phyloP scores from a whole-genome alignment of 225 moss, liverwort and hornwort genomes.

The Climacium dendroides region DNA sequence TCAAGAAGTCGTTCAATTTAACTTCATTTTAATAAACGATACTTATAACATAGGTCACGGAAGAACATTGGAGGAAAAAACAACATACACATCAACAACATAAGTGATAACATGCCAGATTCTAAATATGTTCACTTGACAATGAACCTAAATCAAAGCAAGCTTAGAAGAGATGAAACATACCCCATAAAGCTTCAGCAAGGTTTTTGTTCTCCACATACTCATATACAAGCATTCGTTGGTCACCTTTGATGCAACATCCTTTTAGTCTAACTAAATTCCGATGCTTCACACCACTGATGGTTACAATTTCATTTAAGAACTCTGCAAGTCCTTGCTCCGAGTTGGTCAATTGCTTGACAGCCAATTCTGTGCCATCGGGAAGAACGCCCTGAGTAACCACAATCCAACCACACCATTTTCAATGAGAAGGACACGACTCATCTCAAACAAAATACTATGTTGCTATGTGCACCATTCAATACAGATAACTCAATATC shows the following conservation, averaged over 20 bases:
- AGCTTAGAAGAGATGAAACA: background rate
- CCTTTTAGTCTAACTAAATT: slow-evolving; percentile 36
- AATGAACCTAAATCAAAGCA: background rate
- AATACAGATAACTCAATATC: background rate
- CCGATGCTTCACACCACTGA: slow-evolving; percentile 48
- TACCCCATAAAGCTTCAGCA: slow-evolving; percentile 60
- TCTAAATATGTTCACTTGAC: background rate
- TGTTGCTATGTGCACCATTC: background rate
- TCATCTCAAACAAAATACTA: background rate
- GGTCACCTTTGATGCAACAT: slow-evolving; percentile 37
- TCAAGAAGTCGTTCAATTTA: background rate
- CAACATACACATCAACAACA: background rate
- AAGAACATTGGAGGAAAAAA: background rate
- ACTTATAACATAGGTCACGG: background rate
- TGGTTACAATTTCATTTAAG: slow-evolving; percentile 49
- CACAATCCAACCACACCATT: background rate
- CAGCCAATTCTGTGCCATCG: slow-evolving; percentile 33
- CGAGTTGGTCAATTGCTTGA: slow-evolving; percentile 34
- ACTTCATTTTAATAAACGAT: background rate
- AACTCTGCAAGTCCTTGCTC: slow-evolving; percentile 37
- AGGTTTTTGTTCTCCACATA: slow-evolving; percentile 43
- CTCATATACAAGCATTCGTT: slow-evolving; percentile 37
- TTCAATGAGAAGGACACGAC: background rate
- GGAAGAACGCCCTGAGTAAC: slow-evolving; percentile 22
- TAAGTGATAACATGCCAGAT: background rate